phyloP scores from a whole-genome alignment of 208 protist species.

The Wallacemonas sp. region DNA sequence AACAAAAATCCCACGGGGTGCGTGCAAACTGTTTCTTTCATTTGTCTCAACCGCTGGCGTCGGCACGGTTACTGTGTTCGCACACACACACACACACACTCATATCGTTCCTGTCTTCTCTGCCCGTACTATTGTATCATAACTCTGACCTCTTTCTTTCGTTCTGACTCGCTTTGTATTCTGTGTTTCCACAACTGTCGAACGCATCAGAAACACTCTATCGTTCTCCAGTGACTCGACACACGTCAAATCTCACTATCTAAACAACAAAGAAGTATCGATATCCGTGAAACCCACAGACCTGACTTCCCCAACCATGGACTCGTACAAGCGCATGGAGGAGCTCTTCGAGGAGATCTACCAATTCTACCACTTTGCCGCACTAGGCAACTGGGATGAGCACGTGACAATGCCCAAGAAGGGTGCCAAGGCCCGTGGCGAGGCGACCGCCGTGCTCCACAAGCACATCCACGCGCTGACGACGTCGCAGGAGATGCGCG shows the following conservation, averaged over 20 bases:
- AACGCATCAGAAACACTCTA: too few relatives aligned
- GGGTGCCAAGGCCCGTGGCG: slow-evolving; percentile 26
- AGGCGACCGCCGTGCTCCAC: slow-evolving; percentile 32
- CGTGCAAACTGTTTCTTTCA: too few relatives aligned
- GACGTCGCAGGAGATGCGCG: slow-evolving; percentile 19
- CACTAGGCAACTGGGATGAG: slow-evolving; percentile 43
- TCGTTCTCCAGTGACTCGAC: neutral
- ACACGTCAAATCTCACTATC: neutral
- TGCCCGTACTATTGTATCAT: neutral
- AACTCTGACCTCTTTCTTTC: neutral
- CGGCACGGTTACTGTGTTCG: too few relatives aligned
- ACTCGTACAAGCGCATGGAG: slow-evolving; percentile 46
- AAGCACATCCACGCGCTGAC: slow-evolving; percentile 27
- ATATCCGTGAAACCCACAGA: too few relatives aligned
- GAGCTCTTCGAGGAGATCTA: slow-evolving; percentile 42
- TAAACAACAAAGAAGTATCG: neutral
- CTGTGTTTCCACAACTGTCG: too few relatives aligned
- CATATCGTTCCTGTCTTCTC: neutral
- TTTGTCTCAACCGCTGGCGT: too few relatives aligned
- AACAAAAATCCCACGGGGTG: too few relatives aligned
- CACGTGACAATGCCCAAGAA: slow-evolving; percentile 43
- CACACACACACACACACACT: too few relatives aligned
- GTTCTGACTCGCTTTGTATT: neutral
- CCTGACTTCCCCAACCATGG: slow-evolving; percentile 18
- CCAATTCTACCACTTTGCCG: slow-evolving; percentile 30